A percentile compares a stretch with the other conserved stretches of the same genome.
Evolutionary conservation across 2,329 filamentous ascomycete genomes (phyloP).

Genomic region (Aplosporella prunicola): DNA sequence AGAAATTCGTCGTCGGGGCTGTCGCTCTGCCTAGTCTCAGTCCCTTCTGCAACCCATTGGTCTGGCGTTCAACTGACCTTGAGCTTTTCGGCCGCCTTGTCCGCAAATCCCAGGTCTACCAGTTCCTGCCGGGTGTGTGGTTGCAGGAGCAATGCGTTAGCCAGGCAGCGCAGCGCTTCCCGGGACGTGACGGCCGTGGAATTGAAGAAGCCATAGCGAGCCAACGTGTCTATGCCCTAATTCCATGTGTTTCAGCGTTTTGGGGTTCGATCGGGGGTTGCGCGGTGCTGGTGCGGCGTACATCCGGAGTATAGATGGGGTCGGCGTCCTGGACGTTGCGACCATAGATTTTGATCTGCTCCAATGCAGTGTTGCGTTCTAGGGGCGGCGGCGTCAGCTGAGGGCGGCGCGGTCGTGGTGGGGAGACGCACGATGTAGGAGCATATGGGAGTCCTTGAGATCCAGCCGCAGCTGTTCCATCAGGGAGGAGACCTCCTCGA

Average conservation of each 20-base stretch:
- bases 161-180: constrained; percentile 71
- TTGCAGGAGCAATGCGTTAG: constrained; percentile 70
- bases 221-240: constrained; percentile 66
- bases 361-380: constrained; percentile 53
- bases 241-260: constrained; percentile 6
- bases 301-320: constrained; percentile 75
- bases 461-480: constrained; percentile 55
- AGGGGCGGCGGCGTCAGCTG: constrained; percentile 5
- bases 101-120: constrained; percentile 58
- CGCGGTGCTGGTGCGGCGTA: constrained; percentile 30
- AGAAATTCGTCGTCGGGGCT: constrained; percentile 81
- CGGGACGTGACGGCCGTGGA: constrained; percentile 51
- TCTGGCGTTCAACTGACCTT: constrained; percentile 35
- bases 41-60: constrained; percentile 5
- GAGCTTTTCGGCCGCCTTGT: constrained; percentile 60
- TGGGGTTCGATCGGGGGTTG: not conserved
- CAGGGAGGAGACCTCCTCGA: constrained; percentile 56
- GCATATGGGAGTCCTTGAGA: constrained; percentile 49
- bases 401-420: no score
- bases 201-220: constrained; percentile 63
- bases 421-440: constrained; percentile 47
- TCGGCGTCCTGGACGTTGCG: constrained; percentile 63
- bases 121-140: constrained; percentile 60
- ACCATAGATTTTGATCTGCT: constrained; percentile 67
- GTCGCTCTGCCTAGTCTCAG: constrained; percentile 42